phyloP scores from a whole-genome alignment of 441 rosid species.

The Dalechampia spathulata region DNA sequence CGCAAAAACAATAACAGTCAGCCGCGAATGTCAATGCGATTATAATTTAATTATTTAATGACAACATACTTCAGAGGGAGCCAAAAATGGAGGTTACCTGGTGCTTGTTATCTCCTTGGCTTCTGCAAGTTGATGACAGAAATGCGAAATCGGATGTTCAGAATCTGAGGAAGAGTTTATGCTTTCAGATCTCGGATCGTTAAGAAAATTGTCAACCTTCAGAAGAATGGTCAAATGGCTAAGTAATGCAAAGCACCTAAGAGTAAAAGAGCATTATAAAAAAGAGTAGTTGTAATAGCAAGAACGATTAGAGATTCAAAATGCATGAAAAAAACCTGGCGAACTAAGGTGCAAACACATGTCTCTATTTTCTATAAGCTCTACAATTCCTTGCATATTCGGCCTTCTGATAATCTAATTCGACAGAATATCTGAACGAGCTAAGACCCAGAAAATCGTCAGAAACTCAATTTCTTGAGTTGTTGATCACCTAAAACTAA shows the following conservation, averaged over 20 bases:
- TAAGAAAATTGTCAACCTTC: conserved; percentile 14
- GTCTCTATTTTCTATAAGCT: too few species aligned
- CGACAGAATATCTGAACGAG: too few species aligned
- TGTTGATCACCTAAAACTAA: too few species aligned
- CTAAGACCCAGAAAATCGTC: too few species aligned
- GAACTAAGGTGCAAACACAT: too few species aligned
- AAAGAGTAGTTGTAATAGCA: too few species aligned
- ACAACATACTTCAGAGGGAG: conserved; percentile 5
- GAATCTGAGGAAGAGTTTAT: neutral
- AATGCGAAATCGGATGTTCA: conserved; percentile 1
- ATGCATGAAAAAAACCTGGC: neutral
- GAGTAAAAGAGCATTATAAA: too few species aligned
- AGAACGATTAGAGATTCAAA: neutral
- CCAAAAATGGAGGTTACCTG: conserved; percentile 11
- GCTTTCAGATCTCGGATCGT: conserved; percentile 8
- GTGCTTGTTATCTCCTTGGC: conserved; percentile 19
- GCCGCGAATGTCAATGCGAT: too few species aligned
- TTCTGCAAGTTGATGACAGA: neutral
- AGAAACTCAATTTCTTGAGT: too few species aligned
- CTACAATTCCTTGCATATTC: too few species aligned
- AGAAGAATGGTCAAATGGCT: conserved; percentile 8
- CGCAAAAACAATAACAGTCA: conserved; percentile 14
- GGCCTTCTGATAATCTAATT: too few species aligned
- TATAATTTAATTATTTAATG: neutral
- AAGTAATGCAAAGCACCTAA: neutral